Conservation (phyloP, 2,329 filamentous ascomycete species). For the Fusarium sp. region DNA sequence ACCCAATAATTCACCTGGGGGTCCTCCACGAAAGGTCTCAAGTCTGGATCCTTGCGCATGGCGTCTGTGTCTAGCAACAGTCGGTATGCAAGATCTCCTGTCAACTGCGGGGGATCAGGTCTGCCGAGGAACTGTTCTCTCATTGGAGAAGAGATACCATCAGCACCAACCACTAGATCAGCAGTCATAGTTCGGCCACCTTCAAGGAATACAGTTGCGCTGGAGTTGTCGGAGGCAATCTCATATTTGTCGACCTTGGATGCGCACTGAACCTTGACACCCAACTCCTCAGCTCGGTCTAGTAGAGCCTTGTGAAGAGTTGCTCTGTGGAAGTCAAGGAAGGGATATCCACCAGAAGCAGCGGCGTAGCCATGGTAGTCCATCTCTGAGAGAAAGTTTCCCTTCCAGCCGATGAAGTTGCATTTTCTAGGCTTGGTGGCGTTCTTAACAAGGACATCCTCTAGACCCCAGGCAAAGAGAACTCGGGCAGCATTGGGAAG, state of each 20-base stretch:
- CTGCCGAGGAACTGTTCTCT: slow-evolving; percentile 16
- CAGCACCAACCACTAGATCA: slow-evolving; percentile 3
- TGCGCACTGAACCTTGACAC: not conserved
- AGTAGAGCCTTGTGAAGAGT: slow-evolving; percentile 4
- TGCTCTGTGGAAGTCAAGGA: not conserved
- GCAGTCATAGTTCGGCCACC: too few relatives aligned
- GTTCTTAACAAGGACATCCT: slow-evolving; percentile 29
- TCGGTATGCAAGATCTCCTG: slow-evolving; percentile 69
- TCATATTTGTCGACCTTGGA: slow-evolving; percentile 8
- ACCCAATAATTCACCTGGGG: slow-evolving; percentile 68
- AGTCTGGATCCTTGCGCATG: slow-evolving; percentile 60
- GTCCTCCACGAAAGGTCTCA: slow-evolving; percentile 59
- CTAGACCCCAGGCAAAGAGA: slow-evolving; percentile 14
- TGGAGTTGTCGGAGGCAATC: slow-evolving; percentile 1
- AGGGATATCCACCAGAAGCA: slow-evolving; percentile 11
- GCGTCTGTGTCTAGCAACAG: slow-evolving; percentile 63
- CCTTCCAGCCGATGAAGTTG: slow-evolving; percentile 48
- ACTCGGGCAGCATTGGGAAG: slow-evolving; percentile 39
- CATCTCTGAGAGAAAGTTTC: slow-evolving; percentile 44
- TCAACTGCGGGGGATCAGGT: slow-evolving; percentile 46
- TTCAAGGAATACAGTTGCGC: not conserved
- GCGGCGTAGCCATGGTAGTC: slow-evolving; percentile 42
- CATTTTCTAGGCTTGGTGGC: slow-evolving; percentile 46
- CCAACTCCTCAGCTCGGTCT: slow-evolving; percentile 1
- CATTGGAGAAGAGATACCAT: slow-evolving; percentile 7